Conservation (phyloP, 2,329 filamentous ascomycete species). For the Cercospora canescens region DNA sequence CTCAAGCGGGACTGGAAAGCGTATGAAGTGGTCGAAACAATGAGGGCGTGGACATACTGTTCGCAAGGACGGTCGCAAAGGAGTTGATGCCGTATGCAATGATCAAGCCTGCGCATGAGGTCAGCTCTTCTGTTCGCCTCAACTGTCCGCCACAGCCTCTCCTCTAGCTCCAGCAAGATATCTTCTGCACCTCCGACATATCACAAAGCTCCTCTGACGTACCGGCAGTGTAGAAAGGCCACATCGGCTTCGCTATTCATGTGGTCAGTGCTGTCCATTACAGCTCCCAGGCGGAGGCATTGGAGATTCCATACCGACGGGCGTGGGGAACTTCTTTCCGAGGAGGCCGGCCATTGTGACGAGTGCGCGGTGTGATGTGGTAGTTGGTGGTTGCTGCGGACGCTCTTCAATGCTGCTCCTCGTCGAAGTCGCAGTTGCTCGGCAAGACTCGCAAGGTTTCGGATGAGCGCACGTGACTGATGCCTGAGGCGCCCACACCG, state of each 20-base stretch:
- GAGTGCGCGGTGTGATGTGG: constrained; percentile 2
- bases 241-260: constrained; percentile 77
- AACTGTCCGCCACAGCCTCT: background rate
- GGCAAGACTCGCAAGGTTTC: background rate
- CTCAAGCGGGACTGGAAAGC: too few relatives aligned
- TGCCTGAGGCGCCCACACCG: background rate
- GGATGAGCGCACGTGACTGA: background rate
- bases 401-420: background rate
- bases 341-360: constrained; percentile 41
- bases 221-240: constrained; percentile 94
- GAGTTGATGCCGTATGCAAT: constrained; percentile 92
- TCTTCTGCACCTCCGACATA: background rate
- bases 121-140: constrained; percentile 18
- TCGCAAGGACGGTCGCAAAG: constrained; percentile 72
- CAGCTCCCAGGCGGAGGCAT: constrained; percentile 10
- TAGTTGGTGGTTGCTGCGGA: constrained; percentile 1
- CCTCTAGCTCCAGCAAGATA: background rate
- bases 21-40: background rate
- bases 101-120: constrained; percentile 63
- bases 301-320: constrained; percentile 45
- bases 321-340: constrained; percentile 54
- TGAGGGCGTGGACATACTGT: constrained; percentile 61
- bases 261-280: constrained; percentile 21
- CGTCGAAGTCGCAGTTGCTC: constrained; percentile 6
- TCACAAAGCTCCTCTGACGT: constrained; percentile 39